Conservation (phyloP, 305 asterid genomes). For the Rubia tinctorum region DNA sequence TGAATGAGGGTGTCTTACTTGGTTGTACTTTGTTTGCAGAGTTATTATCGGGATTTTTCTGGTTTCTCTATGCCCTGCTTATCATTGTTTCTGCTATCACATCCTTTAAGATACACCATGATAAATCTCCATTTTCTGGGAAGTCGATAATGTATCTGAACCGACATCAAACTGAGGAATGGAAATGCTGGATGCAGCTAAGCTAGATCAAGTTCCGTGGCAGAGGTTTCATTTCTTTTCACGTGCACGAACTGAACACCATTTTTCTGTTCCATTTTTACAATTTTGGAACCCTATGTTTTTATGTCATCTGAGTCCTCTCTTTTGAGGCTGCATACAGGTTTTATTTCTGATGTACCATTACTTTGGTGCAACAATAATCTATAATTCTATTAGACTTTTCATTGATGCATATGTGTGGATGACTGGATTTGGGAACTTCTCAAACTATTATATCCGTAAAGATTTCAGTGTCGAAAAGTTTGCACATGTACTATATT, state of each 20-base stretch:
- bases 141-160: conserved; percentile 79
- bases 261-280: conserved; percentile 11
- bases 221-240: not conserved
- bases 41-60: conserved; percentile 87
- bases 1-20: conserved; percentile 12
- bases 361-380: conserved; percentile 95
- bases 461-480: conserved; percentile 93
- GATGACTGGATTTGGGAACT: conserved; percentile 99
- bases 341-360: conserved; percentile 96
- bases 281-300: conserved; percentile 80
- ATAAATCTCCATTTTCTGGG: conserved; percentile 87
- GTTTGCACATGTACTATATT: conserved; percentile 75
- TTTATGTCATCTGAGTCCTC: conserved; percentile 24
- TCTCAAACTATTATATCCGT: conserved; percentile 91
- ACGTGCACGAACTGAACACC: conserved; percentile 13
- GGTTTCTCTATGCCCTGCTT: conserved; percentile 75
- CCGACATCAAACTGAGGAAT: conserved; percentile 97
- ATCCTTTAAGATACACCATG: too few relatives aligned
- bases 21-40: conserved; percentile 48
- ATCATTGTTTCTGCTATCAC: conserved; percentile 79
- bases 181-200: conserved; percentile 99
- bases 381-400: conserved; percentile 90
- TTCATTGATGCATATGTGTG: conserved; percentile 98
- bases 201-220: conserved; percentile 18
- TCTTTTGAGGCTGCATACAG: conserved; percentile 39